These are phyloP conservation scores for Aegilops longissima DNA, from an alignment of 176 grass and related monocot species.

Conservation along the genomic window DNA sequence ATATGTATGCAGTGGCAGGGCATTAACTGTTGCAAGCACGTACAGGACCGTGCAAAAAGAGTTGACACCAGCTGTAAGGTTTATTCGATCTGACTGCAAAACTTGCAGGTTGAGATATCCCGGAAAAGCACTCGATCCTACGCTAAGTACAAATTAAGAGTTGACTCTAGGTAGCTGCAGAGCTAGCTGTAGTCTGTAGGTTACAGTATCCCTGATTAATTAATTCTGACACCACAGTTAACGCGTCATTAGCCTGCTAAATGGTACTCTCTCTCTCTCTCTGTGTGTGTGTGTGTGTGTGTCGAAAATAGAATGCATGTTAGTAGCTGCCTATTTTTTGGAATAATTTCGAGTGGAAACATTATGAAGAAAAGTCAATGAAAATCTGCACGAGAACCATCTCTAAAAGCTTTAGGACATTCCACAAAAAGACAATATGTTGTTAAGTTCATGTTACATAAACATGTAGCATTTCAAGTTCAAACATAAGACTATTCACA, in stretches of 20 bases:
- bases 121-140: neutral
- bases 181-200: neutral
- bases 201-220: too few species aligned
- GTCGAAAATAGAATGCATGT: neutral
- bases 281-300: too few species aligned
- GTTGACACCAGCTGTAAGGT: neutral
- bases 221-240: too few species aligned
- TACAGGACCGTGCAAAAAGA: neutral
- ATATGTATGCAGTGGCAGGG: neutral
- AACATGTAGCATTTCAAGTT: neutral
- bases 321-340: neutral
- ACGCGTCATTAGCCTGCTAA: too few species aligned
- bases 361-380: too few species aligned
- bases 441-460: too few species aligned
- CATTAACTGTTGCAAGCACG: neutral
- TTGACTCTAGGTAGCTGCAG: neutral
- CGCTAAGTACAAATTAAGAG: neutral
- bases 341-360: too few species aligned
- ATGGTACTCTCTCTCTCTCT: too few species aligned
- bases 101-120: neutral
- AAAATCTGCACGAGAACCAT: too few species aligned
- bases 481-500: too few species aligned
- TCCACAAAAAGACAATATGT: too few species aligned
- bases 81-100: neutral
- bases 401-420: too few species aligned